Conservation (phyloP, 352 stramenopile species). For the Saprolegnia parasitica region DNA sequence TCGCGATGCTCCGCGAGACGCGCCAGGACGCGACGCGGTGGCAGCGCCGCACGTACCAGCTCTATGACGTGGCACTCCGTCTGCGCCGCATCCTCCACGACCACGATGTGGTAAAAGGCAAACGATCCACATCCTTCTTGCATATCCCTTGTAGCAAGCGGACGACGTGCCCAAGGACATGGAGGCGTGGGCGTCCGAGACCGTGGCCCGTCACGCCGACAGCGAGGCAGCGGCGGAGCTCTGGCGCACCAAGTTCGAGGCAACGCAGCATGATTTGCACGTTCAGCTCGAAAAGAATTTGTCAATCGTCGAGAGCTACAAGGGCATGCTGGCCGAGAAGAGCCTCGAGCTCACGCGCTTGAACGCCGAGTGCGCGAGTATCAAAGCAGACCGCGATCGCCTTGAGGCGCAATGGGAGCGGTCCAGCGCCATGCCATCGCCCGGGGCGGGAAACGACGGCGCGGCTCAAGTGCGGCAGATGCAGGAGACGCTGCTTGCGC, state of each 20-base stretch:
- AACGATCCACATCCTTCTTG: neutral
- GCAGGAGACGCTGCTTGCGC: constrained; percentile 40
- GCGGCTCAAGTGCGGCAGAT: constrained; percentile 30
- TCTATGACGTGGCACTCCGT: neutral
- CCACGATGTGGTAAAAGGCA: constrained; percentile 6
- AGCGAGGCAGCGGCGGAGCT: neutral
- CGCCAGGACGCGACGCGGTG: neutral
- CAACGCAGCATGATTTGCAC: constrained; percentile 4
- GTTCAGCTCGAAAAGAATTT: constrained; percentile 29
- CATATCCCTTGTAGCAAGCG: constrained; percentile 8
- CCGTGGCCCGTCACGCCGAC: neutral
- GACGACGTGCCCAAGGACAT: constrained; percentile 14
- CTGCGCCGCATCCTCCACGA: constrained; percentile 15
- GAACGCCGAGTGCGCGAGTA: neutral
- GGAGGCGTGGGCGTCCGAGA: neutral
- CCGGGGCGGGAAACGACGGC: neutral
- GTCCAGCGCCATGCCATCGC: neutral
- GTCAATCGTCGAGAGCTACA: constrained; percentile 11
- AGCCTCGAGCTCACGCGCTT: neutral
- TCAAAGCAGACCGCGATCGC: neutral
- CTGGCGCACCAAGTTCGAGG: neutral
- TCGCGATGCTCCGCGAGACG: neutral
- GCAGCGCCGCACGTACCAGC: neutral
- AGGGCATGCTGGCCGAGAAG: constrained; percentile 18
- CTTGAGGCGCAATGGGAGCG: constrained; percentile 9